phyloP scores from a whole-genome alignment of 2,329 filamentous ascomycete species.

The Cercospora brassicicola region DNA sequence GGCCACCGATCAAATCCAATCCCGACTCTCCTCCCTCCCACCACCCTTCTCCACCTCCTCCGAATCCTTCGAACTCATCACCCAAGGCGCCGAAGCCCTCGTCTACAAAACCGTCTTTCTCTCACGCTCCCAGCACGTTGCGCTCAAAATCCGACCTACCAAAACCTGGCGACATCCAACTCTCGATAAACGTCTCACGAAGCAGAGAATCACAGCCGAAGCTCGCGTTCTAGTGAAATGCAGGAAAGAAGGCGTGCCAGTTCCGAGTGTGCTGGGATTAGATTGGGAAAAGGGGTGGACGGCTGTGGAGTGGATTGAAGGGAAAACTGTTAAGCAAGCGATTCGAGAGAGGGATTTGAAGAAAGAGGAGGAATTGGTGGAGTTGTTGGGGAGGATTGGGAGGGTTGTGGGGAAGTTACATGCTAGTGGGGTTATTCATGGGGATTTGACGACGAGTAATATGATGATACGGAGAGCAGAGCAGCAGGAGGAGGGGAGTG shows the following conservation, averaged over 20 bases:
- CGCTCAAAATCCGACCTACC: conserved; percentile 85
- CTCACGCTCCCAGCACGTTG: conserved; percentile 64
- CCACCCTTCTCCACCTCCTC: conserved; percentile 64
- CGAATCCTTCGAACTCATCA: conserved; percentile 65
- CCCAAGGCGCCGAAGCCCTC: conserved; percentile 93
- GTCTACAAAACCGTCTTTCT: conserved; percentile 87
- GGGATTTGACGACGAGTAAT: conserved; percentile 96
- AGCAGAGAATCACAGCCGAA: conserved; percentile 83
- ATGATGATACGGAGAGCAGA: conserved; percentile 68
- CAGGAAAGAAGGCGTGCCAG: conserved; percentile 72
- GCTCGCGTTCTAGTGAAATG: conserved; percentile 81
- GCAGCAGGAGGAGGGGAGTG: conserved; percentile 23
- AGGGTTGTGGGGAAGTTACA: conserved; percentile 60
- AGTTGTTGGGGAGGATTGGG: conserved; percentile 40
- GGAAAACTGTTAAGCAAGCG: conserved; percentile 65
- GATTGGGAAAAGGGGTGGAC: conserved; percentile 68
- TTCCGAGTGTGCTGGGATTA: conserved; percentile 75
- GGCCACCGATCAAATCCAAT: not conserved
- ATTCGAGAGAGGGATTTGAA: conserved; percentile 50
- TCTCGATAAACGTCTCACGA: conserved; percentile 83
- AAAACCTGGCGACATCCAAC: conserved; percentile 90
- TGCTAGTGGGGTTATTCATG: conserved; percentile 82
- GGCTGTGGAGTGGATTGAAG: conserved; percentile 81
- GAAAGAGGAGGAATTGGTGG: conserved; percentile 33
- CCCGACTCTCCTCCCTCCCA: conserved; percentile 52